Evolutionary conservation across 768 basidiomycete species (phyloP).

Genomic region (Kwoniella botswanensis): DNA sequence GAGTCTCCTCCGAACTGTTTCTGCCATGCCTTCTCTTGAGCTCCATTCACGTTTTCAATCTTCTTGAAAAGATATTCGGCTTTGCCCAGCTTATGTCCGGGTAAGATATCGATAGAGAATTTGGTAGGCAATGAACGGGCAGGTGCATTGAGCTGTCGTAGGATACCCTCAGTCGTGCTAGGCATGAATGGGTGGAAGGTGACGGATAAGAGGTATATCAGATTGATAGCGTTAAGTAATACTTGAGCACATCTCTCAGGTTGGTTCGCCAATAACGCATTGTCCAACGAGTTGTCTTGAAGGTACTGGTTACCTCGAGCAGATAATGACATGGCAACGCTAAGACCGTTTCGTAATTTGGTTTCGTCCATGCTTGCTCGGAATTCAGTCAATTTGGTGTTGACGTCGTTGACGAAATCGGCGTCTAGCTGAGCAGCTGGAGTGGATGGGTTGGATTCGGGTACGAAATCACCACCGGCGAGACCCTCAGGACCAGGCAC

Average conservation of each 20-base stretch:
- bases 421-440: slow-evolving; percentile 63
- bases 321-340: slow-evolving; percentile 87
- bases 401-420: slow-evolving; percentile 78
- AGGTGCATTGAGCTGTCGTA: slow-evolving; percentile 86
- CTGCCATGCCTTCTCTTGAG: slow-evolving; percentile 73
- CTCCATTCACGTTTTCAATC: slow-evolving; percentile 71
- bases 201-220: slow-evolving; percentile 87
- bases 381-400: slow-evolving; percentile 77
- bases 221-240: slow-evolving; percentile 83
- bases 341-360: slow-evolving; percentile 84
- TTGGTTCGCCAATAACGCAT: slow-evolving; percentile 78
- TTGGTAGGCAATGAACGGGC: slow-evolving; percentile 74
- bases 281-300: slow-evolving; percentile 89
- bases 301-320: slow-evolving; percentile 89
- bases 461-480: slow-evolving; percentile 69
- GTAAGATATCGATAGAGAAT: slow-evolving; percentile 79
- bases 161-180: slow-evolving; percentile 76
- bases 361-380: slow-evolving; percentile 86
- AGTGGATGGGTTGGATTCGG: slow-evolving; percentile 64
- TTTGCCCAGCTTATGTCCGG: slow-evolving; percentile 80
- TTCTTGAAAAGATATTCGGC: slow-evolving; percentile 91
- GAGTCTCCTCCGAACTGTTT: slow-evolving; percentile 73
- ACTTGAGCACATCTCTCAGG: slow-evolving; percentile 88
- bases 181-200: slow-evolving; percentile 97
- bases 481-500: slow-evolving; percentile 79